These are phyloP conservation scores for Russula virescens DNA, from an alignment of 768 basidiomycete genomes.

Conservation along the genomic window DNA sequence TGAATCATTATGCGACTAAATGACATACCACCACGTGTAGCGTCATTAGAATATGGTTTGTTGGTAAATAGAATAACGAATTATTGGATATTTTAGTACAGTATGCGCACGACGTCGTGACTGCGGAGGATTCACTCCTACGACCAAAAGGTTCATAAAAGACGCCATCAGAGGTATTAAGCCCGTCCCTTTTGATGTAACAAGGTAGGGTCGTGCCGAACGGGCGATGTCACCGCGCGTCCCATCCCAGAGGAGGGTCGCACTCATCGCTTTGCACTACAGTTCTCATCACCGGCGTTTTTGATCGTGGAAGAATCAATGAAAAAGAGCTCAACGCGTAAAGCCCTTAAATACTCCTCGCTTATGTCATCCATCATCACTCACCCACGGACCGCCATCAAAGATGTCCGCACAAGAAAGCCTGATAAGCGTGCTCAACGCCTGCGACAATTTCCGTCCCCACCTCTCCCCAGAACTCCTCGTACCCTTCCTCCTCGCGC, in stretches of 20 bases:
- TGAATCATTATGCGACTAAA: background rate
- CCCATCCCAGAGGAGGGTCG: conserved; percentile 24
- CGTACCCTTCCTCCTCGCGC: conserved; percentile 50
- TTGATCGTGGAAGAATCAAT: conserved; percentile 45
- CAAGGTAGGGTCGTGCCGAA: conserved; percentile 27
- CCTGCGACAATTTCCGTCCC: conserved; percentile 64
- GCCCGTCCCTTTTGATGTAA: conserved; percentile 27
- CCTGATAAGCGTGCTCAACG: conserved; percentile 59
- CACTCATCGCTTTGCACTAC: conserved; percentile 26
- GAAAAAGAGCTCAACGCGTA: background rate
- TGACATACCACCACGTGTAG: background rate
- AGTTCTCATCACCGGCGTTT: conserved; percentile 32
- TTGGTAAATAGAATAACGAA: background rate
- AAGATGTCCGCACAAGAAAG: background rate
- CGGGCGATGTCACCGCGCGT: conserved; percentile 24
- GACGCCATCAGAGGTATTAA: conserved; percentile 25
- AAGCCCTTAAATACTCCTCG: background rate
- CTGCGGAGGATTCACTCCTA: conserved; percentile 1
- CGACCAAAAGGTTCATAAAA: conserved; percentile 9
- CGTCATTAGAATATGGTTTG: background rate
- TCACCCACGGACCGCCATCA: background rate
- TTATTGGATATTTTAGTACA: no score
- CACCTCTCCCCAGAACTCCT: conserved; percentile 39
- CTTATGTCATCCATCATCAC: background rate
- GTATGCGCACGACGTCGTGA: background rate